phyloP scores from a whole-genome alignment of 116 monocot species.

The Phalaenopsis hybrid region DNA sequence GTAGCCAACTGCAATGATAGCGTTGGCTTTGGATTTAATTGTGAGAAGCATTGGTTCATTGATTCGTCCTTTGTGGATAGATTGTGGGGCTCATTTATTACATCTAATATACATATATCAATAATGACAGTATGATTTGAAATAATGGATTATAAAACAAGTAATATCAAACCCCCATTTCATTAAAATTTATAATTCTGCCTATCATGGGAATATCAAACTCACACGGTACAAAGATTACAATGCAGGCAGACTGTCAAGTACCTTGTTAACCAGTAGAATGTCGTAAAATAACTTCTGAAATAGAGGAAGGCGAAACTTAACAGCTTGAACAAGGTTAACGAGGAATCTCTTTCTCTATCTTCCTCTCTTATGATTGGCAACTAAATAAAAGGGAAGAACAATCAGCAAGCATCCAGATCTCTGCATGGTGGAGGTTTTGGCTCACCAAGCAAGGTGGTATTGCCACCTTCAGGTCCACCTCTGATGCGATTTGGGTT shows the following conservation, averaged over 20 bases:
- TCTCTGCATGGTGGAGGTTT: conserved; percentile 88
- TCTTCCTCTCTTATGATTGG: neutral
- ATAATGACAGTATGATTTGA: neutral
- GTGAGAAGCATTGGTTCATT: no score
- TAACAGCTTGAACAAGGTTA: neutral
- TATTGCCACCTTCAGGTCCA: conserved; percentile 86
- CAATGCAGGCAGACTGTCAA: neutral
- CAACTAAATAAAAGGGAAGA: neutral
- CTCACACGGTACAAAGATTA: neutral
- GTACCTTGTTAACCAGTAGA: neutral
- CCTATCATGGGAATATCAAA: neutral
- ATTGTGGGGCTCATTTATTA: no score
- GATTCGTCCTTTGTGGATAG: no score
- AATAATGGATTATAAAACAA: no score
- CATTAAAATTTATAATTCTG: neutral
- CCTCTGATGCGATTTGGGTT: conserved; percentile 56
- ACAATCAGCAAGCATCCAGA: conserved; percentile 69
- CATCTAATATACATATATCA: neutral
- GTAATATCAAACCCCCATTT: no score
- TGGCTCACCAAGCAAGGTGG: conserved; percentile 70
- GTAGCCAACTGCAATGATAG: no score
- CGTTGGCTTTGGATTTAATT: no score
- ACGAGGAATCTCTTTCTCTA: neutral
- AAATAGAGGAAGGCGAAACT: neutral
- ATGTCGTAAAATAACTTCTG: neutral